Conservation (phyloP, 1,284 basidiomycete species). For the Boletus sp. region DNA sequence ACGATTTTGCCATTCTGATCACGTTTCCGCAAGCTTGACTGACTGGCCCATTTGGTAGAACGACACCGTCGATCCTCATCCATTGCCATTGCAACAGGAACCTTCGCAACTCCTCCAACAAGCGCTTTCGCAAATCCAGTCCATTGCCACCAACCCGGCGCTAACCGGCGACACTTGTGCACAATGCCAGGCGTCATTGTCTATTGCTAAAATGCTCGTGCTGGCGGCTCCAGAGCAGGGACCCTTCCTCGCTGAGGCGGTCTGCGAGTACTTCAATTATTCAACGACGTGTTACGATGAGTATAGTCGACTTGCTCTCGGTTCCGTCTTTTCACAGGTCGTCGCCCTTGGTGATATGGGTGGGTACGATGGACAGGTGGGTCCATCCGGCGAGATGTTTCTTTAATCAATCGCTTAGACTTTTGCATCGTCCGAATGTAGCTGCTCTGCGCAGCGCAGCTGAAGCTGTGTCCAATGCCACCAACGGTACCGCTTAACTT, state of each 20-base stretch:
- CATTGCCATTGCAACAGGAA: slow-evolving; percentile 54
- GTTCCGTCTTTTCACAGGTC: slow-evolving; percentile 63
- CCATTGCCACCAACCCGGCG: slow-evolving; percentile 47
- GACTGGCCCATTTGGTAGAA: slow-evolving; percentile 31
- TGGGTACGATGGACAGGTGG: slow-evolving; percentile 67
- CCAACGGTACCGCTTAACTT: slow-evolving; percentile 50
- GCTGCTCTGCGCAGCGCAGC: slow-evolving; percentile 51
- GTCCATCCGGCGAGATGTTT: neutral
- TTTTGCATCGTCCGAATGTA: slow-evolving; percentile 28
- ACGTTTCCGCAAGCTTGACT: neutral
- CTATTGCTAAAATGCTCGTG: slow-evolving; percentile 62
- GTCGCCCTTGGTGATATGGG: slow-evolving; percentile 60
- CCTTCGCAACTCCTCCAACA: slow-evolving; percentile 43
- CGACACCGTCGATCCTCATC: slow-evolving; percentile 61
- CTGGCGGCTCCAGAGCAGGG: slow-evolving; percentile 60
- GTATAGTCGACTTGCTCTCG: slow-evolving; percentile 47
- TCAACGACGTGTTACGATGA: slow-evolving; percentile 48
- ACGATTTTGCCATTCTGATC: slow-evolving; percentile 3
- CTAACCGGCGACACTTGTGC: slow-evolving; percentile 54
- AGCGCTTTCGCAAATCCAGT: slow-evolving; percentile 52
- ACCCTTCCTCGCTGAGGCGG: slow-evolving; percentile 52
- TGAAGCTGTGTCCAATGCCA: slow-evolving; percentile 50
- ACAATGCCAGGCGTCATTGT: slow-evolving; percentile 60
- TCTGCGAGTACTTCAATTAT: slow-evolving; percentile 62
- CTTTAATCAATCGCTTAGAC: neutral